Evolutionary conservation across 768 basidiomycete species (phyloP), one percentile per base, ranked within the genome.

Genomic region (Podaxis rugospora): DNA sequence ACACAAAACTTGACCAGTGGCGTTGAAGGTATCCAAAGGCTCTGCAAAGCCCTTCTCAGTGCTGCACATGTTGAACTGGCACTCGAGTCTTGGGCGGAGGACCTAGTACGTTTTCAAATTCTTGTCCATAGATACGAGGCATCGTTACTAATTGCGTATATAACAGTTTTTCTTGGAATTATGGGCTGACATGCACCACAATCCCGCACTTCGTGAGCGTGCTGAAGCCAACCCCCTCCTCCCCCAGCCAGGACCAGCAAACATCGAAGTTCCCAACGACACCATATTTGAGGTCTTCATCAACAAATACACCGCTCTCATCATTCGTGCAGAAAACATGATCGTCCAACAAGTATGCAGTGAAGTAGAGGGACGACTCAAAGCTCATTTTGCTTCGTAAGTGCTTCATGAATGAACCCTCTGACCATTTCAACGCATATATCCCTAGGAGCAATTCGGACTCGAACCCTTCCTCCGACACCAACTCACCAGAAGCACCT

Each of bases 121-220:
- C 40, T 57, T 50, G 49, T 36, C 37, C 32, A 9, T 47, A 49
- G 18, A n/a, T 55, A 49, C 36, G 40, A 44, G 18, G 14, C 18
- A 32, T 16, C 6, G 3, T 7, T n/a, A 63, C 51, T 56, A 54
- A 44, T 46, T 51, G 10, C 37, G 18, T 21, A 37, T 44, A 42
- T 11, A 56, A 50, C 27, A 97, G 95, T 95, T 94, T 74, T 98
- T 96, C 78, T 76, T 99, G 14, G 92, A 97, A 70, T 73, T 99
- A 35, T 94, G 90, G 89, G 75, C 83, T 11, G 92, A 93, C 66
- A 91, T 95, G 65, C 84, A 83, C 63, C 81, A 75, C 44, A 80
- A 82, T 35, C 77, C 82, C 3, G 76, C 79, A 25, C 76, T 93
- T 11, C 86, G 87, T 21, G 74, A 77, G n/a, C 78, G 77, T 62